Percentiles rank a stretch among this genome's conserved stretches.
Conservation (phyloP, 345 rosid species). For the Stellera chamaejasme region DNA sequence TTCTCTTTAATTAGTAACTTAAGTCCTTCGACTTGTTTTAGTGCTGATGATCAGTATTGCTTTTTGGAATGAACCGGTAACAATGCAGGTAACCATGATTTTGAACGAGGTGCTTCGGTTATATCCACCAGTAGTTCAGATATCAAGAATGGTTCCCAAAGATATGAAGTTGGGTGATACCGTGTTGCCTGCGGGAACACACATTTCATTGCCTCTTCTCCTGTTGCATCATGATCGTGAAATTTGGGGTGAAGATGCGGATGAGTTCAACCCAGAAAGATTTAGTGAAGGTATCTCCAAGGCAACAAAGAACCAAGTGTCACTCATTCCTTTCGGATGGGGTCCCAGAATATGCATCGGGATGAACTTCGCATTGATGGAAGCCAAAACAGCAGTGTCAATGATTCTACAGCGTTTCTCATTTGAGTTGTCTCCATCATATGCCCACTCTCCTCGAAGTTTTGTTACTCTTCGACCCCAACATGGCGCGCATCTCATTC, state of each 20-base stretch:
- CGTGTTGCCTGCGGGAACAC: conserved; percentile 19
- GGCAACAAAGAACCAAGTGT: conserved; percentile 27
- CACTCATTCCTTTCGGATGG: conserved; percentile 34
- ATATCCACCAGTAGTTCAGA: conserved; percentile 18
- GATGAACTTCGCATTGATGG: conserved; percentile 49
- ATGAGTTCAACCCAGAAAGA: conserved; percentile 26
- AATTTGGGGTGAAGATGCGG: conserved; percentile 29
- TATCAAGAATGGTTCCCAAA: conserved; percentile 11
- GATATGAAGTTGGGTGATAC: conserved; percentile 21
- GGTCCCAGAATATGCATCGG: conserved; percentile 62
- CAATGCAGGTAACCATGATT: conserved; percentile 29
- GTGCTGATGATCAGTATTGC: too few species aligned
- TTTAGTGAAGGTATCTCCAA: conserved; percentile 34
- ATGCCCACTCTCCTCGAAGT: conserved; percentile 35
- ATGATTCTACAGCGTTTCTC: conserved; percentile 39
- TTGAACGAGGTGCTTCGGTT: conserved; percentile 32
- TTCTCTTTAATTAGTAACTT: too few species aligned
- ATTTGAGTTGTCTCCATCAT: not conserved
- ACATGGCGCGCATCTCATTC: conserved; percentile 32
- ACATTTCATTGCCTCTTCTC: conserved; percentile 13
- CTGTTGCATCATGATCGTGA: conserved; percentile 24
- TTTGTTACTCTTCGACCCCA: conserved; percentile 35
- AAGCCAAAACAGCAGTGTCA: conserved; percentile 42
- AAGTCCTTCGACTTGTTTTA: too few species aligned
- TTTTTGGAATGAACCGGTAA: too few species aligned